Evolutionary conservation across 331 rosid genomes (phyloP).

Genomic region (Acacia pycnantha): DNA sequence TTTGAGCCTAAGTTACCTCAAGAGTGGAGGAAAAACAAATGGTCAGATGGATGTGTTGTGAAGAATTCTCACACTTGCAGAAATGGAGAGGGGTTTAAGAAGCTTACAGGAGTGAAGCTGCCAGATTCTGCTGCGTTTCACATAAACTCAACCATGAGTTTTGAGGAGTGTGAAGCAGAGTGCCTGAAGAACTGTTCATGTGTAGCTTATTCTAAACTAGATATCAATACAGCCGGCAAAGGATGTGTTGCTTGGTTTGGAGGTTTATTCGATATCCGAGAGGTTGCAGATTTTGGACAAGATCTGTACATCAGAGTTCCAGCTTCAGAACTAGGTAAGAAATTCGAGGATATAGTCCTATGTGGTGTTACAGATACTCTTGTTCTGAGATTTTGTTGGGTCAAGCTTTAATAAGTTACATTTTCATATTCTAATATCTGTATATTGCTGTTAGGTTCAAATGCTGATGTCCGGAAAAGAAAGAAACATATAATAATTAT

Average conservation of each 20-base stretch:
- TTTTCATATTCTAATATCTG: not conserved
- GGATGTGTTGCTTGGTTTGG: conserved; percentile 53
- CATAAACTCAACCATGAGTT: conserved; percentile 28
- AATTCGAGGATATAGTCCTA: not conserved
- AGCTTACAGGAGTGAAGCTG: conserved; percentile 38
- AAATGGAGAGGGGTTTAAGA: conserved; percentile 40
- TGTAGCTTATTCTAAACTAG: conserved; percentile 47
- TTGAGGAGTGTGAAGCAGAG: conserved; percentile 39
- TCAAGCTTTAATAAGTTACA: not conserved
- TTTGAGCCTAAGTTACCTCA: conserved; percentile 34
- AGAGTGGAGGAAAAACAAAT: conserved; percentile 32
- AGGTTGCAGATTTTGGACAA: conserved; percentile 29
- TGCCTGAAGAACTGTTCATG: conserved; percentile 59
- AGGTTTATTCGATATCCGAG: conserved; percentile 38
- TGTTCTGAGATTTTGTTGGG: not conserved
- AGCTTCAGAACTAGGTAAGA: conserved; percentile 45
- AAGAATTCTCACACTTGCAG: conserved; percentile 25
- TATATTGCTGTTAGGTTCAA: conserved; percentile 30
- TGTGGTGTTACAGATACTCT: not conserved
- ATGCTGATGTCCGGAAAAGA: conserved; percentile 21
- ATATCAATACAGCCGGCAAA: conserved; percentile 27
- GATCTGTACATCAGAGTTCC: conserved; percentile 45
- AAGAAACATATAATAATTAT: conserved; percentile 23
- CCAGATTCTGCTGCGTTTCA: conserved; percentile 45
- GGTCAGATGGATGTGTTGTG: conserved; percentile 44